A percentile compares a stretch with the other conserved stretches of the same genome.
Evolutionary conservation across 371 early-diverging fungal genomes (phyloP).

Genomic region (Globomyces sp.): DNA sequence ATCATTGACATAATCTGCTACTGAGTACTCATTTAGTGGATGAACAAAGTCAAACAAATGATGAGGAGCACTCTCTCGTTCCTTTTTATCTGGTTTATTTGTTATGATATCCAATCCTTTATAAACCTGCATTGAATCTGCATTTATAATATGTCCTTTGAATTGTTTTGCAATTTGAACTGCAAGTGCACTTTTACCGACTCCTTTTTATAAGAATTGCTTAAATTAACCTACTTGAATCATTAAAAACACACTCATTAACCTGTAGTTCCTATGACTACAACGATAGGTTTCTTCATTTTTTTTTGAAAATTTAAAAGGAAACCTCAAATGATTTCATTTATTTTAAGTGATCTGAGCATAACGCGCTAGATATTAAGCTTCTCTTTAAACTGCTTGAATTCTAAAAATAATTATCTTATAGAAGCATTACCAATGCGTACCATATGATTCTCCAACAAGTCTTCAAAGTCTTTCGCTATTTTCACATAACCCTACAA

Average conservation of each 20-base stretch:
- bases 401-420: conserved; percentile 17
- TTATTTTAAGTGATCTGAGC: too few relatives aligned
- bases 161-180: conserved; percentile 79
- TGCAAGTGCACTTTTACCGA: conserved; percentile 87
- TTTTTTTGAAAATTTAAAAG: too few relatives aligned
- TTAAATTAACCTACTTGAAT: too few relatives aligned
- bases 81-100: conserved; percentile 82
- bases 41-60: conserved; percentile 85
- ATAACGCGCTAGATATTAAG: conserved; percentile 3
- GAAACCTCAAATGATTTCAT: too few relatives aligned
- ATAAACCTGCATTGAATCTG: conserved; percentile 88
- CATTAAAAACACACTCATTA: too few relatives aligned
- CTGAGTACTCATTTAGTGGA: conserved; percentile 71
- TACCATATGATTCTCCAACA: conserved; percentile 32
- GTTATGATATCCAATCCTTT: conserved; percentile 86
- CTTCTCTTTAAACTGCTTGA: conserved; percentile 27
- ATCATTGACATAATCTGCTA: conserved; percentile 77
- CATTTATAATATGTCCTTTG: conserved; percentile 91
- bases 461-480: conserved; percentile 40
- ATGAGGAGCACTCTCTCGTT: conserved; percentile 70
- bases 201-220: conserved; percentile 60
- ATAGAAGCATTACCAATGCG: conserved; percentile 20
- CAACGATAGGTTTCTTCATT: too few relatives aligned
- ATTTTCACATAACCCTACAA: conserved; percentile 43
- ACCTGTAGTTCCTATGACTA: too few relatives aligned